Percentiles rank a stretch among this genome's conserved stretches.
Evolutionary conservation across 768 basidiomycete genomes (phyloP).

Genomic region (Kockovaella imperatae): DNA sequence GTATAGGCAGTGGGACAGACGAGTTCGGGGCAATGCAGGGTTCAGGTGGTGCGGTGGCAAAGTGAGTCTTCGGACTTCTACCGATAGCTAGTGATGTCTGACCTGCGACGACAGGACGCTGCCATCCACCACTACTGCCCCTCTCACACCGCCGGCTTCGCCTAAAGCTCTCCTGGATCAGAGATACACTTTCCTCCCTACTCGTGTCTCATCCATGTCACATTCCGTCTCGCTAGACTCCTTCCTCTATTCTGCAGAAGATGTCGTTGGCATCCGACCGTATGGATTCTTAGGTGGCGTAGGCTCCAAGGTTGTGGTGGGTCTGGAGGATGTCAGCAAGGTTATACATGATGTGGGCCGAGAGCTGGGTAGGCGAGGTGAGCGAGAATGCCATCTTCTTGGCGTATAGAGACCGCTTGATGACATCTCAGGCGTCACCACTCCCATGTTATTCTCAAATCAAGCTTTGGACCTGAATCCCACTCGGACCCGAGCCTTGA

Average conservation of each 20-base stretch:
- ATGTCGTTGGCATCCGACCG: conserved; percentile 8
- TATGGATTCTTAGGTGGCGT: conserved; percentile 35
- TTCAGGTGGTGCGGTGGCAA: no score
- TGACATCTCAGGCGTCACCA: conserved; percentile 54
- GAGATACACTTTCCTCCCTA: conserved; percentile 30
- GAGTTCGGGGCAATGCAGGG: no score
- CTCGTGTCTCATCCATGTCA: conserved; percentile 11
- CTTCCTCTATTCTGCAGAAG: conserved; percentile 21
- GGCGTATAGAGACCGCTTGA: not conserved
- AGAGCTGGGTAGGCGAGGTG: conserved; percentile 31
- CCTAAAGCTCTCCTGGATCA: conserved; percentile 16
- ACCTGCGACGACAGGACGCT: no score
- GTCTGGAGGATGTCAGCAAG: conserved; percentile 28
- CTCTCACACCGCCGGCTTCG: not conserved
- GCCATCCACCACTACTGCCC: no score
- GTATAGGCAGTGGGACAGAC: no score
- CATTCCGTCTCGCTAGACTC: conserved; percentile 34
- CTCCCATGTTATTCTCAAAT: conserved; percentile 84
- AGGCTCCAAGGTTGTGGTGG: conserved; percentile 17
- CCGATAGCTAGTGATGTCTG: no score
- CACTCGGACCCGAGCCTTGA: conserved; percentile 64
- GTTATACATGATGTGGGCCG: conserved; percentile 26
- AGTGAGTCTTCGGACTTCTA: no score
- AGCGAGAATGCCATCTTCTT: not conserved
- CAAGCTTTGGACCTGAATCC: conserved; percentile 77